phyloP scores from a whole-genome alignment of 2,329 filamentous ascomycete genomes.

The Lachnellula subtilissima region DNA sequence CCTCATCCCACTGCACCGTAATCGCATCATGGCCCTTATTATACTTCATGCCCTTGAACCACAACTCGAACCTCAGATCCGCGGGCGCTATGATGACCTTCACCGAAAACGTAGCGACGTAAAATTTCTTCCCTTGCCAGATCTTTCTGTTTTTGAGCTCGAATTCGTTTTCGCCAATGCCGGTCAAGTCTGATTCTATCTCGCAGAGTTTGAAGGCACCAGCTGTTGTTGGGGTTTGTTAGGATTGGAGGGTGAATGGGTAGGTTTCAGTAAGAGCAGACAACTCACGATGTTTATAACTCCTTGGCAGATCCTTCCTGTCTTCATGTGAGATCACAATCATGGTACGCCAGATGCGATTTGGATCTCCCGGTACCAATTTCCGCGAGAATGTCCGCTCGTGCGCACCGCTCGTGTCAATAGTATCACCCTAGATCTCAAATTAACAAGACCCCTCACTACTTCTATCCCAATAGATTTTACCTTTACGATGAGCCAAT shows the following conservation, averaged over 20 bases:
- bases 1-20: not conserved
- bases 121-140: constrained; percentile 36
- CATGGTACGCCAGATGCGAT: constrained; percentile 35
- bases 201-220: constrained; percentile 37
- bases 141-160: constrained; percentile 35
- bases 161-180: constrained; percentile 36
- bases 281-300: constrained; percentile 35
- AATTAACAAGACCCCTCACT: not conserved
- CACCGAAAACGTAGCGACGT: constrained; percentile 43
- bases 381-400: constrained; percentile 29
- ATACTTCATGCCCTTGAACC: constrained; percentile 37
- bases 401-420: constrained; percentile 31
- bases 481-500: constrained; percentile 40
- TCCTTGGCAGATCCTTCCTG: constrained; percentile 33
- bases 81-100: constrained; percentile 51
- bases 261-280: not conserved
- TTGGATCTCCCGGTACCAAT: constrained; percentile 32
- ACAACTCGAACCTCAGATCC: constrained; percentile 45
- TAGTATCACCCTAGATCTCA: constrained; percentile 34
- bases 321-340: constrained; percentile 40
- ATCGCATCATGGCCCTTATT: constrained; percentile 2
- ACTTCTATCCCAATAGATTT: not conserved
- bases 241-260: too few relatives aligned
- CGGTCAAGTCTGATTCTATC: constrained; percentile 38
- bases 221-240: constrained; percentile 14